Percentiles rank a stretch among this genome's conserved stretches.
These are phyloP conservation scores for Musa troglodytarum DNA, from an alignment of 176 grass and related monocot genomes.

Conservation along the genomic window DNA sequence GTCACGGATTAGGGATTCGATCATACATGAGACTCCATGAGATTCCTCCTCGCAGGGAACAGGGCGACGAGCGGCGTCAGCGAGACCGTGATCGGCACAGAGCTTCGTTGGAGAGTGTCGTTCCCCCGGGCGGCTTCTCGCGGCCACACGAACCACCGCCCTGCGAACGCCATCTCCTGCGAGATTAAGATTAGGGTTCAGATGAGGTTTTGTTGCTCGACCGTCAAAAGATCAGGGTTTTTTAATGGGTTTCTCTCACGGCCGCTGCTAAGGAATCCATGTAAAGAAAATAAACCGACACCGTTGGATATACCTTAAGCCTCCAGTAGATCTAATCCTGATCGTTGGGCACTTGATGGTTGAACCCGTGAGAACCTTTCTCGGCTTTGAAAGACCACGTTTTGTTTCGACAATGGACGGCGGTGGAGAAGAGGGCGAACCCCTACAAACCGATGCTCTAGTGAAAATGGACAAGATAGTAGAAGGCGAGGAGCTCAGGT, in stretches of 20 bases:
- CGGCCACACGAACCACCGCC: too few relatives aligned
- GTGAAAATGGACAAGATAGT: not conserved
- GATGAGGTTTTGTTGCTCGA: not conserved
- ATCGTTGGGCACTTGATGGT: not conserved
- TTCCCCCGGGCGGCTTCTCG: too few relatives aligned
- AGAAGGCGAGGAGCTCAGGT: constrained; percentile 29
- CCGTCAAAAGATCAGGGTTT: not conserved
- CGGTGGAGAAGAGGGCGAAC: not conserved
- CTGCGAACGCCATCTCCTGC: not conserved
- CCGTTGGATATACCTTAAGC: not conserved
- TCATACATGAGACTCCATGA: not conserved
- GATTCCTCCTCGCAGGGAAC: not conserved
- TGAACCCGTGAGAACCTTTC: not conserved
- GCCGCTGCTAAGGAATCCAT: not conserved
- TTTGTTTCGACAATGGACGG: not conserved
- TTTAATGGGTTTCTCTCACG: not conserved
- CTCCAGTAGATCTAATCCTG: not conserved
- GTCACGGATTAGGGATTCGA: not conserved
- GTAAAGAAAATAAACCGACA: too few relatives aligned
- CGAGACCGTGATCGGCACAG: not conserved
- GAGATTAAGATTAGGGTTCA: not conserved
- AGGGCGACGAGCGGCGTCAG: too few relatives aligned
- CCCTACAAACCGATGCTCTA: not conserved
- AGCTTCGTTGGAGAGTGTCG: not conserved
- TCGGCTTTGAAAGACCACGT: not conserved